Percentiles rank a stretch among this genome's conserved stretches.
These are phyloP conservation scores for Sanghuangporus sanghuang DNA, from an alignment of 1,284 basidiomycete genomes.

Conservation along the genomic window DNA sequence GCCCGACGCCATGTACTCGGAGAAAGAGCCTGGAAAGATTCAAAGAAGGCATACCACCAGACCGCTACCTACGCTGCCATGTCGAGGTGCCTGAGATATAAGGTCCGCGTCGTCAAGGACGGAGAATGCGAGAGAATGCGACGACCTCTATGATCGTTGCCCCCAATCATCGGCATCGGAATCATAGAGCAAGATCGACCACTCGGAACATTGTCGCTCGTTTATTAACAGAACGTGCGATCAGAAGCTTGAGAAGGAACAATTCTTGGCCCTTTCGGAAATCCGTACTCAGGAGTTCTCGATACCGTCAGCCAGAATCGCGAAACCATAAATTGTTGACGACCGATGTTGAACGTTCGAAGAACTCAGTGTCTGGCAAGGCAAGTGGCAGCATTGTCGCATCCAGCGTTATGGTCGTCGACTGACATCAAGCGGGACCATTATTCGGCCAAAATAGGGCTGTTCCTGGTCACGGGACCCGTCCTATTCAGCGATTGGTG, in stretches of 20 bases:
- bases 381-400: neutral
- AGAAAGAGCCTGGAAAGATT: neutral
- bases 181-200: neutral
- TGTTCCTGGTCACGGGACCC: neutral
- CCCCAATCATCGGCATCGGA: neutral
- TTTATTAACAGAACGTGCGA: neutral
- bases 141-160: neutral
- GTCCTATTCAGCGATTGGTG: no score
- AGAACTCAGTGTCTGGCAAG: neutral
- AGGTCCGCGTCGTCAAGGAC: slow-evolving; percentile 1
- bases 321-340: neutral
- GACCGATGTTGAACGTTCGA: neutral
- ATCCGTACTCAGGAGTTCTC: neutral
- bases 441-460: neutral
- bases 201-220: neutral
- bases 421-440: neutral
- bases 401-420: neutral
- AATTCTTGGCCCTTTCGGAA: neutral
- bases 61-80: neutral
- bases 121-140: neutral
- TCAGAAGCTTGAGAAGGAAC: neutral
- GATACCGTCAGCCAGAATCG: neutral
- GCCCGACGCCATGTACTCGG: neutral
- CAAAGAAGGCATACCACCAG: neutral
- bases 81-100: neutral